phyloP scores from a whole-genome alignment of 1,284 basidiomycete species.

The Cryptococcus floricola region DNA sequence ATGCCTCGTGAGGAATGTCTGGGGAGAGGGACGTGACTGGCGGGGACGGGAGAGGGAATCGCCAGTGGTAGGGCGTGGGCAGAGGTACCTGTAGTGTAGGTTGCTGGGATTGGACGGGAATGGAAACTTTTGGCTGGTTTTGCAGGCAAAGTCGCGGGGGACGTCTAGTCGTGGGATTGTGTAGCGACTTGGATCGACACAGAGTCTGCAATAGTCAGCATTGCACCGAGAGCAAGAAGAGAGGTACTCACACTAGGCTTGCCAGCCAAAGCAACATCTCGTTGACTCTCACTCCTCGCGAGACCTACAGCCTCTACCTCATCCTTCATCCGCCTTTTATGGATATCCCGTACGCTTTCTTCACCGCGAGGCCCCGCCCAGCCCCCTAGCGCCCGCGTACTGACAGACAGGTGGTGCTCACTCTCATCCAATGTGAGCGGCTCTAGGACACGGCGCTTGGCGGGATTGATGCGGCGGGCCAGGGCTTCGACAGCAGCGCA shows the following conservation, averaged over 20 bases:
- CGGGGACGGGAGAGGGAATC: conserved; percentile 33
- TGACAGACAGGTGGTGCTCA: background rate
- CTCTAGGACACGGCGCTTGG: conserved; percentile 25
- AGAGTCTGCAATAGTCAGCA: no score
- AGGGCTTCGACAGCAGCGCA: conserved; percentile 21
- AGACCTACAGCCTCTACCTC: conserved; percentile 21
- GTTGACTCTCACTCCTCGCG: background rate
- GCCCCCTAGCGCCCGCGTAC: background rate
- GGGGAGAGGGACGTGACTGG: conserved; percentile 31
- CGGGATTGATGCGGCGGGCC: conserved; percentile 17
- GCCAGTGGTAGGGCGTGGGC: conserved; percentile 21
- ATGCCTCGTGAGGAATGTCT: conserved; percentile 30
- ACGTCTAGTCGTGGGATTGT: background rate
- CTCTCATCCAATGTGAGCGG: conserved; percentile 12
- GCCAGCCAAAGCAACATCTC: background rate
- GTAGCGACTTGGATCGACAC: no score
- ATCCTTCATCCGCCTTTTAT: conserved; percentile 18
- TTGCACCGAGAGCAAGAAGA: no score
- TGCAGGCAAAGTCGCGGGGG: background rate
- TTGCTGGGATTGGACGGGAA: conserved; percentile 5
- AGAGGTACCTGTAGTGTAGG: conserved; percentile 12
- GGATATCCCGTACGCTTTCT: conserved; percentile 2
- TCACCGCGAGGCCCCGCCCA: background rate
- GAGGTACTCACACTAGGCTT: no score
- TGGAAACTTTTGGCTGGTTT: background rate